A percentile compares a stretch with the other conserved stretches of the same genome.
Conservation (phyloP, 1,284 basidiomycete genomes). For the Earliella scabrosa region DNA sequence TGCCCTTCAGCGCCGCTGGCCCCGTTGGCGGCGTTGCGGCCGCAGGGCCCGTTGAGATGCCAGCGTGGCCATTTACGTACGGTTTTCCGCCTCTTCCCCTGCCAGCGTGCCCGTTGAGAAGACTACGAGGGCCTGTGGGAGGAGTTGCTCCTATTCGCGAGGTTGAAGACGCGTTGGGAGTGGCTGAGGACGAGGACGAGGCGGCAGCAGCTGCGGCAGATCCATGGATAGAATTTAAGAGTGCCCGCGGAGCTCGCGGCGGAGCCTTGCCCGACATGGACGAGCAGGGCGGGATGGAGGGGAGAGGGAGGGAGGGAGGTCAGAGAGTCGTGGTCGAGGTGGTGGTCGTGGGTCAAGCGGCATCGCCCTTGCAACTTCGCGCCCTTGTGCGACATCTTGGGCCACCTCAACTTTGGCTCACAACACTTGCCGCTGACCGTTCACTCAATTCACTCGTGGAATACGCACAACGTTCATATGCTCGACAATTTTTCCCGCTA, state of each 20-base stretch:
- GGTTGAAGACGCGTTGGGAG: conserved; percentile 34
- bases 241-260: conserved; percentile 71
- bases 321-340: conserved; percentile 21
- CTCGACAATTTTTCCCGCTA: conserved; percentile 10
- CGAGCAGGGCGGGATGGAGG: conserved; percentile 23
- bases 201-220: conserved; percentile 24
- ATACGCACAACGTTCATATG: conserved; percentile 18
- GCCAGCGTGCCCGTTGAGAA: conserved; percentile 41
- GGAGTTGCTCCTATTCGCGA: conserved; percentile 51
- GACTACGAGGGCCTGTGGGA: conserved; percentile 63
- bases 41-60: conserved; percentile 29
- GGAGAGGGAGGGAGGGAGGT: conserved; percentile 11
- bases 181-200: conserved; percentile 26
- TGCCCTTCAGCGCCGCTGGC: conserved; percentile 36
- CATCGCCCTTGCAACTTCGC: conserved; percentile 28
- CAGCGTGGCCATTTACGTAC: conserved; percentile 35
- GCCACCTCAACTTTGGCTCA: conserved; percentile 21
- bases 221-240: conserved; percentile 50
- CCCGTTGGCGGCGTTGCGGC: conserved; percentile 33
- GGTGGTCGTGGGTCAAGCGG: conserved; percentile 30
- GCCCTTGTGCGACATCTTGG: conserved; percentile 25
- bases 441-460: conserved; percentile 15
- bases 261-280: conserved; percentile 75
- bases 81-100: conserved; percentile 32
- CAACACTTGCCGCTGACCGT: conserved; percentile 6